Conservation (phyloP, 2,329 filamentous ascomycete species). For the Phialophora verrucosa region DNA sequence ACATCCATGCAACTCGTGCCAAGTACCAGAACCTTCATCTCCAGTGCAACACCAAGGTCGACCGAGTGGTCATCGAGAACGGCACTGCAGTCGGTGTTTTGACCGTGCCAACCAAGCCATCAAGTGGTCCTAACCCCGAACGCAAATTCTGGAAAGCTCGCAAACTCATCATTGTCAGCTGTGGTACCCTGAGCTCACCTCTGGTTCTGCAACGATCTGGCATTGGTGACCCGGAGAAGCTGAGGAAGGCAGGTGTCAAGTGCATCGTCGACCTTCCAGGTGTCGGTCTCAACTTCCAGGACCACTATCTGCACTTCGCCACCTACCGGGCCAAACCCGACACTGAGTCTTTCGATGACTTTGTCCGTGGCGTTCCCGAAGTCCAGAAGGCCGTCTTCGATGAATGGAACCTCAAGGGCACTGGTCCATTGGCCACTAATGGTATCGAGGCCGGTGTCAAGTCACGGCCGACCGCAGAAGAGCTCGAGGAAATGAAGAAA, state of each 20-base stretch:
- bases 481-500: constrained; percentile 69
- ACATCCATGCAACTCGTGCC: constrained; percentile 75
- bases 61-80: constrained; percentile 76
- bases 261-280: constrained; percentile 73
- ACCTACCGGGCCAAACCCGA: constrained; percentile 75
- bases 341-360: constrained; percentile 80
- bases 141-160: constrained; percentile 64
- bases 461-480: constrained; percentile 71
- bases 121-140: constrained; percentile 58
- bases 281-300: constrained; percentile 77
- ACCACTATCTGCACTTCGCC: constrained; percentile 75
- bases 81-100: constrained; percentile 73
- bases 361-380: constrained; percentile 73
- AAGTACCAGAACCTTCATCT: constrained; percentile 74
- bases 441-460: constrained; percentile 82
- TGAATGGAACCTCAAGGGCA: constrained; percentile 80
- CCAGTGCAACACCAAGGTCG: constrained; percentile 76
- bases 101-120: constrained; percentile 72
- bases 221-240: constrained; percentile 74
- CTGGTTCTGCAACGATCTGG: constrained; percentile 77
- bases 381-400: constrained; percentile 75
- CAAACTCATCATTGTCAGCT: constrained; percentile 75
- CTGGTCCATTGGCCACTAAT: constrained; percentile 76
- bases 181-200: constrained; percentile 74
- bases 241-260: constrained; percentile 70